Conservation (phyloP, 768 basidiomycete species). For the Suillus luteus region DNA sequence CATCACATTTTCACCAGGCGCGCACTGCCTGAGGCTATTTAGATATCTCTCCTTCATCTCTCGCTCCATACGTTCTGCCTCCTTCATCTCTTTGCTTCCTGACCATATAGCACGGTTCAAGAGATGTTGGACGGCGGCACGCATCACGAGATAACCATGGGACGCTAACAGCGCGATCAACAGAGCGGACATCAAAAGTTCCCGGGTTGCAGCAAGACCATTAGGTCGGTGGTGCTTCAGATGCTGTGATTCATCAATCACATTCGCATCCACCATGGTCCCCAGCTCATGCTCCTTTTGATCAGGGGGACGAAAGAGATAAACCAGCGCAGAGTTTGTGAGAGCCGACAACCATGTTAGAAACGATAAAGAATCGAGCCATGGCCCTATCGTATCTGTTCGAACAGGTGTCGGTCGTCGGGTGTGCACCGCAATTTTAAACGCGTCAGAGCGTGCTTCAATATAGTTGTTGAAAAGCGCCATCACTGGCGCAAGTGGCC, state of each 20-base stretch:
- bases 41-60: slow-evolving; percentile 49
- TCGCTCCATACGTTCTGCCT: slow-evolving; percentile 56
- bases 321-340: slow-evolving; percentile 88
- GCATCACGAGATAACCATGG: slow-evolving; percentile 79
- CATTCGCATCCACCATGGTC: slow-evolving; percentile 1
- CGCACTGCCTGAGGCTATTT: slow-evolving; percentile 30
- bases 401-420: slow-evolving; percentile 85
- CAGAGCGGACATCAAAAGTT: slow-evolving; percentile 61
- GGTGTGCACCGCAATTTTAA: slow-evolving; percentile 88
- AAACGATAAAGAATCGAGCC: slow-evolving; percentile 87
- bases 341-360: slow-evolving; percentile 89
- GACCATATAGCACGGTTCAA: slow-evolving; percentile 80
- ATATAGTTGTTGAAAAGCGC: slow-evolving; percentile 91
- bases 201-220: slow-evolving; percentile 42
- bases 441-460: slow-evolving; percentile 90
- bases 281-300: slow-evolving; percentile 14
- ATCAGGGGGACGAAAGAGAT: slow-evolving; percentile 71
- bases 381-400: slow-evolving; percentile 90
- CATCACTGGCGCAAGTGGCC: slow-evolving; percentile 90
- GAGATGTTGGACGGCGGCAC: slow-evolving; percentile 62
- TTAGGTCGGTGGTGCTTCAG: slow-evolving; percentile 22
- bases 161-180: slow-evolving; percentile 81
- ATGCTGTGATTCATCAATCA: slow-evolving; percentile 7
- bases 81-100: slow-evolving; percentile 64
- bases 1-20: slow-evolving; percentile 15